These are phyloP conservation scores for Aspergillus carlsbadensis DNA, from an alignment of 495 filamentous ascomycete genomes.

Conservation along the genomic window DNA sequence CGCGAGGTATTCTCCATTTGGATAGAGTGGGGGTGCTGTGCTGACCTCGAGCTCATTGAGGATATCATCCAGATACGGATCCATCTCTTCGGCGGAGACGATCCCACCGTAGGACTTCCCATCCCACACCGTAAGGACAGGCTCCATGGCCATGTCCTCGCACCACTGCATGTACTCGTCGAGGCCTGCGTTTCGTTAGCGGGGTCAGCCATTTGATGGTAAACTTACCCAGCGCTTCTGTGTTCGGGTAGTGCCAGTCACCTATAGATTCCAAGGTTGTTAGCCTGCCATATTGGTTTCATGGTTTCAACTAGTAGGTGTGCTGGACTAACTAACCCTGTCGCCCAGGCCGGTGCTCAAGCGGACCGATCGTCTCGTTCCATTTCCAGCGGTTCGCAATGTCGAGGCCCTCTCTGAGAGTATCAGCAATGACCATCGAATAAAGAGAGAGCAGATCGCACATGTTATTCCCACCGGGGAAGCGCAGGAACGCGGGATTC, in stretches of 20 bases:
- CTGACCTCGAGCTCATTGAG: slow-evolving; percentile 65
- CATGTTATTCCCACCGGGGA: slow-evolving; percentile 69
- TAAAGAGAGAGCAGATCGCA: neutral
- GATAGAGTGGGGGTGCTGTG: no score
- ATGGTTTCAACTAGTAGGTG: no score
- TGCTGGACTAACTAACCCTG: no score
- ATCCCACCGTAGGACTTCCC: slow-evolving; percentile 59
- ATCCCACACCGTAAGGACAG: slow-evolving; percentile 57
- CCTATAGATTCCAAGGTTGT: no score
- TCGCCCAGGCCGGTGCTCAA: slow-evolving; percentile 61
- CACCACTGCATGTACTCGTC: slow-evolving; percentile 66
- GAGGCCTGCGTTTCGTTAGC: slow-evolving; percentile 20
- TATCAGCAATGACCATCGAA: neutral
- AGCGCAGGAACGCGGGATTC: slow-evolving; percentile 58
- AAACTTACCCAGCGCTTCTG: slow-evolving; percentile 54
- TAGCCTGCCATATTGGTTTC: no score
- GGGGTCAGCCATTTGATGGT: neutral
- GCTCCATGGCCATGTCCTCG: slow-evolving; percentile 59
- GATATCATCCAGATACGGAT: slow-evolving; percentile 52
- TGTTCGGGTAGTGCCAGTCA: slow-evolving; percentile 61
- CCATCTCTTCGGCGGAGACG: slow-evolving; percentile 32
- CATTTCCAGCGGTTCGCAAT: slow-evolving; percentile 59
- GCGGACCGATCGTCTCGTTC: slow-evolving; percentile 65
- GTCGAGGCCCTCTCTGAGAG: slow-evolving; percentile 27
- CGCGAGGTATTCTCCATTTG: no score